Conservation (phyloP, 1,284 basidiomycete genomes). For the Naganishia cerealis region DNA sequence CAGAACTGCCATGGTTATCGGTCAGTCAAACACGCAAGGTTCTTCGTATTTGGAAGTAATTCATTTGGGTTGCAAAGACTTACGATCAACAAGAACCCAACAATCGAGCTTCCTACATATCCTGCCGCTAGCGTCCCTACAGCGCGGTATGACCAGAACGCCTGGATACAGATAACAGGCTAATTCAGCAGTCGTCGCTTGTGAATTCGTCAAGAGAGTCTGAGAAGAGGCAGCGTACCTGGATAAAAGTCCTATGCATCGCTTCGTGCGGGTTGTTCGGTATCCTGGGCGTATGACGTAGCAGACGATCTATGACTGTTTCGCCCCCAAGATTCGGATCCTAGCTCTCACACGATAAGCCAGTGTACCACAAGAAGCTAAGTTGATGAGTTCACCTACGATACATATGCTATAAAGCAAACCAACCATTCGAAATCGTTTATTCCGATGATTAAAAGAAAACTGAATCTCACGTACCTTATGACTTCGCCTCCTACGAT, state of each 20-base stretch:
- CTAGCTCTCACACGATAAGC: not conserved
- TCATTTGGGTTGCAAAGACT: constrained; percentile 33
- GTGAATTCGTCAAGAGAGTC: not conserved
- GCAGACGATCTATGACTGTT: constrained; percentile 48
- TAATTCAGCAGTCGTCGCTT: not conserved
- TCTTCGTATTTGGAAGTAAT: not conserved
- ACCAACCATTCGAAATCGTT: not conserved
- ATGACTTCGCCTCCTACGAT: constrained; percentile 51
- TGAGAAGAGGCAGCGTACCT: constrained; percentile 8
- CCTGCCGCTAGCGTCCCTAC: constrained; percentile 47
- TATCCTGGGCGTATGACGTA: constrained; percentile 43
- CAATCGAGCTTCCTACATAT: constrained; percentile 47
- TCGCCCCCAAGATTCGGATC: constrained; percentile 54
- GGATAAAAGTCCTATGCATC: constrained; percentile 33
- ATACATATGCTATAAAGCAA: constrained; percentile 43
- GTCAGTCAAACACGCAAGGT: not conserved
- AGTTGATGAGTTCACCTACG: constrained; percentile 2
- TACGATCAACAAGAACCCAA: constrained; percentile 52
- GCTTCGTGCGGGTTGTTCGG: constrained; percentile 30
- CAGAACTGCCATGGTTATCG: constrained; percentile 21
- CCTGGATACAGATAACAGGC: not conserved
- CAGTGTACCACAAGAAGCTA: not conserved
- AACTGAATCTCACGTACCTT: constrained; percentile 23
- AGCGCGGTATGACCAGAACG: constrained; percentile 35
- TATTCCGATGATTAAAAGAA: not conserved